Percentiles rank a stretch among this genome's conserved stretches.
Conservation (phyloP, 805 yeast genomes). For the Debaryomyces castellii region DNA sequence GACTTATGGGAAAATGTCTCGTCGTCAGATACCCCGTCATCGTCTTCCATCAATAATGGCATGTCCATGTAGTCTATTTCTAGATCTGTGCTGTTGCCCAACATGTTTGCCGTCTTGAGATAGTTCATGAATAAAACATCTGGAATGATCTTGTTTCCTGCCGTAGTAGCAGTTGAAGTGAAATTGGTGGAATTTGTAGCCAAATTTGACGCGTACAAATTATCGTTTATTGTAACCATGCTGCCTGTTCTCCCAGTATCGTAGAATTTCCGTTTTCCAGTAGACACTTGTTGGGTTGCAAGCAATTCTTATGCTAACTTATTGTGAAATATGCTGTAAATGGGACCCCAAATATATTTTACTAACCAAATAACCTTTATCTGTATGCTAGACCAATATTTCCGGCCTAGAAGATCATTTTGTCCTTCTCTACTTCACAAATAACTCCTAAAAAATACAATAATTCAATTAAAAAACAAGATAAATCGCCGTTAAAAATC, state of each 20-base stretch:
- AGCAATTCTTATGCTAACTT: not conserved
- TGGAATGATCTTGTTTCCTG: not conserved
- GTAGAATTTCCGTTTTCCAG: conserved; percentile 10
- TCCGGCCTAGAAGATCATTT: conserved; percentile 1
- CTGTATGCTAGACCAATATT: not conserved
- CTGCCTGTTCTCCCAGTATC: conserved; percentile 4
- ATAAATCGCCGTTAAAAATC: not conserved
- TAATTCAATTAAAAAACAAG: not conserved
- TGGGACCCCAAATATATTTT: not conserved
- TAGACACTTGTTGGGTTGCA: conserved; percentile 1
- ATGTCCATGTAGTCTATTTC: conserved; percentile 16
- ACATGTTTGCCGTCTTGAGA: conserved; percentile 1
- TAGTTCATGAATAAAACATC: conserved; percentile 1
- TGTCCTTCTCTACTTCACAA: not conserved
- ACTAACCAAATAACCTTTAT: not conserved
- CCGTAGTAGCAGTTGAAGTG: not conserved
- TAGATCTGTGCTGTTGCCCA: not conserved
- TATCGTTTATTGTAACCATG: conserved; percentile 14
- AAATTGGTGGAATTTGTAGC: not conserved
- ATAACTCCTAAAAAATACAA: conserved; percentile 1
- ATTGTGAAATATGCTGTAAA: not conserved
- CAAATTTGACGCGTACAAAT: conserved; percentile 7
- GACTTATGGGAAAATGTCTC: conserved; percentile 13
- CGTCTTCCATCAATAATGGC: conserved; percentile 33
- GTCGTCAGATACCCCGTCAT: conserved; percentile 27